These are phyloP conservation scores for Volutella citrinella DNA, from an alignment of 2,329 filamentous ascomycete species.

Conservation along the genomic window DNA sequence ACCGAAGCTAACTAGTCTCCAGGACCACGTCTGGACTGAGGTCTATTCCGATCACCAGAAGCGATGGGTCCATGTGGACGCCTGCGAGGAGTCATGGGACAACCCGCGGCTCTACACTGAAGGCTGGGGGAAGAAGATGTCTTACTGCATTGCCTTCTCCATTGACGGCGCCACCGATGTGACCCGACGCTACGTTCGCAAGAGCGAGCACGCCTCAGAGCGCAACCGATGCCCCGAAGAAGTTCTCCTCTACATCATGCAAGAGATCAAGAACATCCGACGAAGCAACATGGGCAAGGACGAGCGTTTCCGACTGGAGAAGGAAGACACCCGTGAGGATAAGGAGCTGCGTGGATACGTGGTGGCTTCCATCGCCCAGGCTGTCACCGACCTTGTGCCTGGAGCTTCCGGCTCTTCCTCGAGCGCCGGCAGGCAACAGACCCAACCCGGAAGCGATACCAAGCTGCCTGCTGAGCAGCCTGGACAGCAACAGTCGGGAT, in stretches of 20 bases:
- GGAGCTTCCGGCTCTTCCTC: constrained; percentile 34
- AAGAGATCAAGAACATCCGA: constrained; percentile 84
- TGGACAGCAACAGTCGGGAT: constrained; percentile 48
- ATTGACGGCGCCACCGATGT: constrained; percentile 75
- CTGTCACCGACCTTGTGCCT: constrained; percentile 66
- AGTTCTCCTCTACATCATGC: constrained; percentile 84
- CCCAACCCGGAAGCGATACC: constrained; percentile 46
- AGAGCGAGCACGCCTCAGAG: constrained; percentile 67
- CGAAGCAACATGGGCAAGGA: constrained; percentile 83
- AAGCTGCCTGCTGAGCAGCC: constrained; percentile 61
- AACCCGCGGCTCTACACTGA: constrained; percentile 89
- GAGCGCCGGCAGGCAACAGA: constrained; percentile 16
- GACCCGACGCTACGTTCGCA: constrained; percentile 67
- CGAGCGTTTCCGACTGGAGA: constrained; percentile 75
- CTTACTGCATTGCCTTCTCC: constrained; percentile 95
- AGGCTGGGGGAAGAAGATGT: constrained; percentile 95
- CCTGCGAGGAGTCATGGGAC: constrained; percentile 93
- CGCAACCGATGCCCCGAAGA: constrained; percentile 82
- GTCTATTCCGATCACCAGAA: constrained; percentile 92
- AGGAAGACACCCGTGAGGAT: constrained; percentile 75
- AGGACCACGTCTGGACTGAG: constrained; percentile 96
- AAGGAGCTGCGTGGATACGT: constrained; percentile 72
- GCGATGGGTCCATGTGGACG: constrained; percentile 95
- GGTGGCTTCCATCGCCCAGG: constrained; percentile 69
- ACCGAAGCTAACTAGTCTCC: no score